These are phyloP conservation scores for Ajuga chamaepitys DNA, from an alignment of 257 asterid species.

Conservation along the genomic window DNA sequence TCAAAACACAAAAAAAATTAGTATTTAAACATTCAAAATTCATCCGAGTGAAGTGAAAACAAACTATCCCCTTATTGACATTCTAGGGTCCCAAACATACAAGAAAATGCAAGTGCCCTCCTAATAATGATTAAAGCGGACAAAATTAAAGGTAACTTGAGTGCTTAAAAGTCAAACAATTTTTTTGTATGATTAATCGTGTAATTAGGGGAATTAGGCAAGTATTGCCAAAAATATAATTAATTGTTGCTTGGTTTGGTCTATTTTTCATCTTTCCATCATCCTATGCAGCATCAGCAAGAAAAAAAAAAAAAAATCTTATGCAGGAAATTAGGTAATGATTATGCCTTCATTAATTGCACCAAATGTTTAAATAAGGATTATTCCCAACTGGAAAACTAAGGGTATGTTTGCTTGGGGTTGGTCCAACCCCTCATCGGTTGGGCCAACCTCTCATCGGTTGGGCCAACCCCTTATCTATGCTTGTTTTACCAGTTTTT, in stretches of 20 bases:
- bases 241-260: not conserved
- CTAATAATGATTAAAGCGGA: slow-evolving; percentile 3
- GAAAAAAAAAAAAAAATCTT: slow-evolving; percentile 23
- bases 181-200: not conserved
- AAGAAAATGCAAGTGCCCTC: slow-evolving; percentile 4
- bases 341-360: slow-evolving; percentile 5
- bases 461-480: too few relatives aligned
- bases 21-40: too few relatives aligned
- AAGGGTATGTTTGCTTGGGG: too few relatives aligned
- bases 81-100: not conserved
- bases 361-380: not conserved
- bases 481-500: too few relatives aligned
- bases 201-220: too few relatives aligned
- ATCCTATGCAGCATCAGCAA: slow-evolving; percentile 15
- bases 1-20: too few relatives aligned
- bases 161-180: slow-evolving; percentile 21
- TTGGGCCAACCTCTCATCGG: too few relatives aligned
- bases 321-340: slow-evolving; percentile 20
- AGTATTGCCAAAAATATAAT: slow-evolving; percentile 15
- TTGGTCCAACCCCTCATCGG: too few relatives aligned
- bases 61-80: too few relatives aligned
- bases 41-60: too few relatives aligned
- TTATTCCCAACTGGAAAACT: slow-evolving; percentile 7
- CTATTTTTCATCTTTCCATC: slow-evolving; percentile 4
- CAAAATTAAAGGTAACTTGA: not conserved